Conservation (phyloP, 768 basidiomycete genomes). For the Kwoniella botswanensis region DNA sequence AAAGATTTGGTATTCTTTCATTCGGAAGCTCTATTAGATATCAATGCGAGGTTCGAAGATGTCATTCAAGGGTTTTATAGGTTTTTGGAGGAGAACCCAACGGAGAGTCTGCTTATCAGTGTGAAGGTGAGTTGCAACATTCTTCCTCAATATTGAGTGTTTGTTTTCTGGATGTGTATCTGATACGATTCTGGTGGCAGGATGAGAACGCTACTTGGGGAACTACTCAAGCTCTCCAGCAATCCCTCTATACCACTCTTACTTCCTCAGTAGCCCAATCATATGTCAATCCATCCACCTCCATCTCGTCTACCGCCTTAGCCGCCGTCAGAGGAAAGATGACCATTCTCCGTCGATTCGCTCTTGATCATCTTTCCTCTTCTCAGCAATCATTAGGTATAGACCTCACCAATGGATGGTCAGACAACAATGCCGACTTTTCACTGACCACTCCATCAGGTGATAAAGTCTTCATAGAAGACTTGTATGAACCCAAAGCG, state of each 20-base stretch:
- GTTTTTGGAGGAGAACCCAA: constrained; percentile 26
- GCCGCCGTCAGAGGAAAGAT: constrained; percentile 21
- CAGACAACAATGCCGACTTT: constrained; percentile 19
- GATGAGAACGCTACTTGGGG: constrained; percentile 25
- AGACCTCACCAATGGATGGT: constrained; percentile 9
- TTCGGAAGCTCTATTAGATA: constrained; percentile 23
- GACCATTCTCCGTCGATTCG: constrained; percentile 22
- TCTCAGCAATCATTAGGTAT: background rate
- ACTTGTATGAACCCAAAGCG: constrained; percentile 17
- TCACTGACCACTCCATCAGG: background rate
- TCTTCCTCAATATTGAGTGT: no score
- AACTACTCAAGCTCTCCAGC: background rate
- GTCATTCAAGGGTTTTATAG: constrained; percentile 19
- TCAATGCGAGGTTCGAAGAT: constrained; percentile 24
- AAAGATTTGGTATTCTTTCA: constrained; percentile 24
- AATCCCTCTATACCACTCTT: constrained; percentile 16
- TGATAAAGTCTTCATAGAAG: constrained; percentile 18
- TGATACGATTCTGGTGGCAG: background rate
- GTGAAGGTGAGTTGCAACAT: constrained; percentile 19
- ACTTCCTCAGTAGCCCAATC: constrained; percentile 8
- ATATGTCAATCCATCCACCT: constrained; percentile 16
- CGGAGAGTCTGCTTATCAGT: constrained; percentile 18
- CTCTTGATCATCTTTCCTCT: background rate
- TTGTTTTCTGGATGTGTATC: no score
- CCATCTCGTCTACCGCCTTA: constrained; percentile 7